These are phyloP conservation scores for Aspergillus sclerotiicarbonarius DNA, from an alignment of 495 filamentous ascomycete genomes.

Conservation along the genomic window DNA sequence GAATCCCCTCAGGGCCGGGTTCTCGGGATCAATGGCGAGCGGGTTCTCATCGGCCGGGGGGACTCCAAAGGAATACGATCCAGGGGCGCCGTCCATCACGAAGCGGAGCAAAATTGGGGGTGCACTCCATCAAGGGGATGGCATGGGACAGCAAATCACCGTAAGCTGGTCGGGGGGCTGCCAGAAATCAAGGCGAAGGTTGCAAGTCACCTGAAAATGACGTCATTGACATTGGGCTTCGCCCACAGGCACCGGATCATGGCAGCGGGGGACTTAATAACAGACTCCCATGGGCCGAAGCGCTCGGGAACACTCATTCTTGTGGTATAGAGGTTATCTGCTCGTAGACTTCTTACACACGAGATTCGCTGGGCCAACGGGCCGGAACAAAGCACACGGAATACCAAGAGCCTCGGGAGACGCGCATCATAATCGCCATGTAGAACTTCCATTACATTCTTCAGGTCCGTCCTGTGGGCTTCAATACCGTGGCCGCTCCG, in stretches of 20 bases:
- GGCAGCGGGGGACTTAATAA: neutral
- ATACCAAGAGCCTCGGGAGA: neutral
- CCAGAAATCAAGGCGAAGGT: neutral
- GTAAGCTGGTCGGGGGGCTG: neutral
- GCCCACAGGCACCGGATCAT: neutral
- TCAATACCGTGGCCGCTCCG: constrained; percentile 18
- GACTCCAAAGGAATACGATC: neutral
- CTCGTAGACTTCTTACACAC: neutral
- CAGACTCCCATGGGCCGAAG: neutral
- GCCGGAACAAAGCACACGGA: no score
- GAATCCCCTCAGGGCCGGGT: neutral
- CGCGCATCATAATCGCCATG: constrained; percentile 1
- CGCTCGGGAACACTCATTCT: neutral
- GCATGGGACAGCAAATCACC: neutral
- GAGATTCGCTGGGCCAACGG: neutral
- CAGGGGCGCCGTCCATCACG: neutral
- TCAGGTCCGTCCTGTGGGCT: no score
- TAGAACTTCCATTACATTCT: neutral
- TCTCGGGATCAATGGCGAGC: neutral
- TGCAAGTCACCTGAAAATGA: neutral
- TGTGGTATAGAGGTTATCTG: neutral
- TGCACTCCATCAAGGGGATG: neutral
- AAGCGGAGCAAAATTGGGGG: neutral
- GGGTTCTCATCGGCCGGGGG: neutral
- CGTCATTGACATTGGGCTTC: neutral